Evolutionary conservation across 352 stramenopile genomes (phyloP).

Genomic region (Phytophthora pinifolia): DNA sequence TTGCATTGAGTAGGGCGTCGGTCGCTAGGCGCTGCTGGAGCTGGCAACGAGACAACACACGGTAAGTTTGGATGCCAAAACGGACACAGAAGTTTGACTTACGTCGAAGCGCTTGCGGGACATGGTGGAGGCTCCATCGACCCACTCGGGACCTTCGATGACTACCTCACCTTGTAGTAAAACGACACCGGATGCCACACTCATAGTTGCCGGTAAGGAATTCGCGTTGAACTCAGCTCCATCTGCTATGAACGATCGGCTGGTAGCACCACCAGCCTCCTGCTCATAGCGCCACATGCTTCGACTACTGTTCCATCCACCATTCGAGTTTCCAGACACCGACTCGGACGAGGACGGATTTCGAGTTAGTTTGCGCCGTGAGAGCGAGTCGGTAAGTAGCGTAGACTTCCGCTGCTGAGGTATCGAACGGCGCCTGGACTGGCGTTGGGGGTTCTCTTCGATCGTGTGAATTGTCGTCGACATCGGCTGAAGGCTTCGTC

Average conservation of each 20-base stretch:
- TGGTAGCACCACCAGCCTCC: constrained; percentile 13
- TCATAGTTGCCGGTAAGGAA: constrained; percentile 28
- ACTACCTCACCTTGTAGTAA: constrained; percentile 44
- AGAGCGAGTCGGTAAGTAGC: constrained; percentile 30
- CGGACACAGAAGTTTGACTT: constrained; percentile 2
- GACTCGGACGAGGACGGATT: constrained; percentile 19
- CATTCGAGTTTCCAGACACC: constrained; percentile 8
- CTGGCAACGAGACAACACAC: constrained; percentile 19
- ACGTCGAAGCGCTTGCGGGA: constrained; percentile 74
- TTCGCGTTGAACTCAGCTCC: constrained; percentile 26
- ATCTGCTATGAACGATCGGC: constrained; percentile 24
- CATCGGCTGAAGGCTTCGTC: constrained; percentile 8
- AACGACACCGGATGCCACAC: constrained; percentile 41
- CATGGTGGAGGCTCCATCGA: constrained; percentile 51
- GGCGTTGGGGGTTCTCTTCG: constrained; percentile 16
- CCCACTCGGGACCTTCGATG: constrained; percentile 40
- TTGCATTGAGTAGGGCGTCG: constrained; percentile 43
- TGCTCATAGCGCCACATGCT: constrained; percentile 33
- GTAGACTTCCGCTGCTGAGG: constrained; percentile 17
- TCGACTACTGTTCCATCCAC: constrained; percentile 10
- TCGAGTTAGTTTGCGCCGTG: constrained; percentile 14
- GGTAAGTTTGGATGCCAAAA: too few species aligned
- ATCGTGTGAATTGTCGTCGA: constrained; percentile 19
- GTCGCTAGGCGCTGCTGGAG: constrained; percentile 61
- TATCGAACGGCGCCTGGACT: constrained; percentile 12